phyloP scores from a whole-genome alignment of 1,284 basidiomycete species.

The Ceratobasidium sp. region DNA sequence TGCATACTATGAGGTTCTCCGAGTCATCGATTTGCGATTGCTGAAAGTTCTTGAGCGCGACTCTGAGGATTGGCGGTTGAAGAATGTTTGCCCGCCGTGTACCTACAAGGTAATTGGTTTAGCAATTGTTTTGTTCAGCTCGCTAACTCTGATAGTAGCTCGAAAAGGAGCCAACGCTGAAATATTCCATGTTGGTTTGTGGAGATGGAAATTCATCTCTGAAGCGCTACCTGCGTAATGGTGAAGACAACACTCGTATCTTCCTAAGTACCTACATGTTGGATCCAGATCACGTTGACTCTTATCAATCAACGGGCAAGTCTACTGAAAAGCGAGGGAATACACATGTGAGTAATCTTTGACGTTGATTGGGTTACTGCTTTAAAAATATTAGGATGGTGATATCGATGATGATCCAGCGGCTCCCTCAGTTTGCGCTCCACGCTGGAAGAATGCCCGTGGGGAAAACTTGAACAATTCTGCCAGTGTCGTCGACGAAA shows the following conservation, averaged over 20 bases:
- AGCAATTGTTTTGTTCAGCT: constrained; percentile 1
- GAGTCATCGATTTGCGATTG: constrained; percentile 49
- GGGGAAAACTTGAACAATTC: constrained; percentile 54
- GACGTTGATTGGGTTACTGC: neutral
- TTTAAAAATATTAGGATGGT: neutral
- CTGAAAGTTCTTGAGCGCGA: constrained; percentile 49
- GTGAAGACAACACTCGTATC: constrained; percentile 48
- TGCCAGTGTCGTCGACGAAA: constrained; percentile 56
- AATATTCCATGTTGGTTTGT: constrained; percentile 49
- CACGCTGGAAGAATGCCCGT: constrained; percentile 51
- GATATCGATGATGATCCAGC: constrained; percentile 2
- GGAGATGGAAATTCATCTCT: constrained; percentile 56
- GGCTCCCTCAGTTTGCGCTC: constrained; percentile 52
- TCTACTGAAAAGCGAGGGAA: no score
- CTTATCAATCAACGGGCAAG: constrained; percentile 50
- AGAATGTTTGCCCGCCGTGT: constrained; percentile 54
- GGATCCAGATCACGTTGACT: constrained; percentile 51
- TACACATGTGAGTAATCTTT: neutral
- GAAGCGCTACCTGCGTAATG: constrained; percentile 51
- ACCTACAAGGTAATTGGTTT: constrained; percentile 50
- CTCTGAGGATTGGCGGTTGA: constrained; percentile 50
- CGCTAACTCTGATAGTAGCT: constrained; percentile 49
- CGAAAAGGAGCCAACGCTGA: constrained; percentile 50
- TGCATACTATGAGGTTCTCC: constrained; percentile 51
- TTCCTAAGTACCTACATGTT: constrained; percentile 54